Percentiles rank a stretch among this genome's conserved stretches.
phyloP scores from a whole-genome alignment of 805 yeast genomes.

The Ogataea thermomethanolica region DNA sequence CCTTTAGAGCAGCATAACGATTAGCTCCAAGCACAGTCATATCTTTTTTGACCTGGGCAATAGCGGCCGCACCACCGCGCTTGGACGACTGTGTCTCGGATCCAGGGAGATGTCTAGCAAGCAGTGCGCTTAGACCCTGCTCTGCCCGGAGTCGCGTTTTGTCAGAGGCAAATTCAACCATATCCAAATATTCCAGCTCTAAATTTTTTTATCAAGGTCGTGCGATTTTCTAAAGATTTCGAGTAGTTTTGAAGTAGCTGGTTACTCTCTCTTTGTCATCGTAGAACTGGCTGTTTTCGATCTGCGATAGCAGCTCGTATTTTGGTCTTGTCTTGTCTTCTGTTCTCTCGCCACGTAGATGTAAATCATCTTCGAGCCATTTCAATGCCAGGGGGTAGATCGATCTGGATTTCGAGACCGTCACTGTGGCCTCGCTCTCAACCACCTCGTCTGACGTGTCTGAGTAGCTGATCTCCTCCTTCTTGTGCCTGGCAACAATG shows the following conservation, averaged over 20 bases:
- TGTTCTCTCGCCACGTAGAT: conserved; percentile 51
- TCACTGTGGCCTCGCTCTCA: conserved; percentile 23
- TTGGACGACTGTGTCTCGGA: neutral
- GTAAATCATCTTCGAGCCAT: conserved; percentile 59
- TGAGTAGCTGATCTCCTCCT: conserved; percentile 33
- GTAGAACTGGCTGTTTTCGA: conserved; percentile 40
- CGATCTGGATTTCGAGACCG: conserved; percentile 44
- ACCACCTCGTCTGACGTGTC: conserved; percentile 17
- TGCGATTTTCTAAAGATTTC: conserved; percentile 22
- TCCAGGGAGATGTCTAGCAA: conserved; percentile 27
- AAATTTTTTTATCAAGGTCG: conserved; percentile 8
- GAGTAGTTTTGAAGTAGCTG: conserved; percentile 49
- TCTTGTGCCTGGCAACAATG: conserved; percentile 37
- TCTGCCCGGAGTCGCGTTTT: conserved; percentile 17
- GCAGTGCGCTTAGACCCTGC: conserved; percentile 25
- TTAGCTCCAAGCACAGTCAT: conserved; percentile 11
- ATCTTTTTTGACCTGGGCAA: conserved; percentile 22
- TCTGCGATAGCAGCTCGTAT: conserved; percentile 52
- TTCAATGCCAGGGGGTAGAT: conserved; percentile 70
- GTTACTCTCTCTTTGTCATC: conserved; percentile 43
- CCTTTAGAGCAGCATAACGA: conserved; percentile 7
- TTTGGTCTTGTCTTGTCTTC: conserved; percentile 43
- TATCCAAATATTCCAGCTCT: neutral
- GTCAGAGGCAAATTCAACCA: conserved; percentile 10
- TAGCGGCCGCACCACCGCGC: conserved; percentile 25